Percentiles rank a stretch among this genome's conserved stretches.
Evolutionary conservation across 2,329 filamentous ascomycete species (phyloP).

Genomic region (Cytospora piceicola): DNA sequence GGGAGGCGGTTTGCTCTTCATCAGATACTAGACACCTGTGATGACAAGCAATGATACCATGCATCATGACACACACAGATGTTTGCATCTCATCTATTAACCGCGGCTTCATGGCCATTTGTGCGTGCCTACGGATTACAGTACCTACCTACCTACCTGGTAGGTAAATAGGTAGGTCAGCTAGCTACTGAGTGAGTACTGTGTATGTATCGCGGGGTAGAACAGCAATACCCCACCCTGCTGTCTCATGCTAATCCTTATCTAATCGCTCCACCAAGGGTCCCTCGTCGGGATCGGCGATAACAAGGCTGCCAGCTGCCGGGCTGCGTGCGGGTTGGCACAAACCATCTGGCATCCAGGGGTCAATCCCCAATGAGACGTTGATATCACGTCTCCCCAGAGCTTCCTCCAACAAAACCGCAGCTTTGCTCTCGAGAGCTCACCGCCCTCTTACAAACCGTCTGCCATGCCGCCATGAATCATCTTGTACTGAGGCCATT

Average conservation of each 20-base stretch:
- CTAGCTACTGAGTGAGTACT: too few species aligned
- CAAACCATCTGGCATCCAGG: too few species aligned
- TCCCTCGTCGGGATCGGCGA: neutral
- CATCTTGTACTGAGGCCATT: slow-evolving; percentile 43
- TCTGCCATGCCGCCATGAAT: slow-evolving; percentile 52
- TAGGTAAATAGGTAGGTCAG: too few species aligned
- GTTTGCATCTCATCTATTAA: too few species aligned
- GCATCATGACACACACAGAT: neutral
- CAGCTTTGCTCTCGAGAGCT: slow-evolving; percentile 5
- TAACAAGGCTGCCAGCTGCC: too few species aligned
- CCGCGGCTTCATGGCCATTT: too few species aligned
- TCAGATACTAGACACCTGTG: slow-evolving; percentile 8
- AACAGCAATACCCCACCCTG: slow-evolving; percentile 5
- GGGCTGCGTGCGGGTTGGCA: too few species aligned
- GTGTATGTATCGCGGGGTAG: slow-evolving; percentile 27
- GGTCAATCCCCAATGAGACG: slow-evolving; percentile 16
- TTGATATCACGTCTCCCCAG: neutral
- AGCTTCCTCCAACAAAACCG: neutral
- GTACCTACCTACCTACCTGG: too few species aligned
- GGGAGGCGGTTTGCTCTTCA: neutral
- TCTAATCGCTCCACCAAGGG: too few species aligned
- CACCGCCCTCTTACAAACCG: slow-evolving; percentile 4
- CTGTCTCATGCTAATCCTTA: slow-evolving; percentile 24
- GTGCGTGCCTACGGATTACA: too few species aligned
- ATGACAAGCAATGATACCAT: slow-evolving; percentile 23